Percentiles rank a stretch among this genome's conserved stretches.
These are phyloP conservation scores for Diaporthe destruens DNA, from an alignment of 2,329 filamentous ascomycete genomes.

Conservation along the genomic window DNA sequence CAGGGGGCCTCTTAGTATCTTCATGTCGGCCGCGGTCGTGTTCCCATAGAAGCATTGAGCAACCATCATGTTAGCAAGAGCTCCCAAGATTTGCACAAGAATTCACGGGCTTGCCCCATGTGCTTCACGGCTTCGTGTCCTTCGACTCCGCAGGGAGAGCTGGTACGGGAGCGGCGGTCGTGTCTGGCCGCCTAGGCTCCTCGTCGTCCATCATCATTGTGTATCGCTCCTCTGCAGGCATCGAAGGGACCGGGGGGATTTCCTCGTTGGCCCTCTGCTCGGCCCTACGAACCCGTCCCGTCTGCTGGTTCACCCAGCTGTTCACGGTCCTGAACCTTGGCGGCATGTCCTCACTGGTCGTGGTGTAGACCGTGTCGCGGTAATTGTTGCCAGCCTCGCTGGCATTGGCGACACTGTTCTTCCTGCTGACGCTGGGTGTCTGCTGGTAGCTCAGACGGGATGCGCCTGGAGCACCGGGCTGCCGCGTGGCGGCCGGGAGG, in stretches of 20 bases:
- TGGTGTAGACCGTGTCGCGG: constrained; percentile 66
- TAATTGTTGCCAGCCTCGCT: constrained; percentile 51
- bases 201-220: constrained; percentile 66
- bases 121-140: constrained; percentile 16
- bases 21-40: constrained; percentile 21
- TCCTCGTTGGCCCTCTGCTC: constrained; percentile 54
- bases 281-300: constrained; percentile 63
- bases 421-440: constrained; percentile 39
- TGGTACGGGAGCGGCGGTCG: constrained; percentile 2
- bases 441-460: constrained; percentile 29
- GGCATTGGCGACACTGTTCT: constrained; percentile 48
- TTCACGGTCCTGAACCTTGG: constrained; percentile 69
- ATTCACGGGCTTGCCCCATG: background rate
- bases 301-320: constrained; percentile 76
- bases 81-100: background rate
- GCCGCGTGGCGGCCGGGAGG: constrained; percentile 46
- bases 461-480: constrained; percentile 35
- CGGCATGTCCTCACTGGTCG: constrained; percentile 65
- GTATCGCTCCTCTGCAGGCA: constrained; percentile 61
- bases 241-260: constrained; percentile 56
- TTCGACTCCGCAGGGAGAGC: constrained; percentile 8
- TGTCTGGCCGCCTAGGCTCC: constrained; percentile 54
- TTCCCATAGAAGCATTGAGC: background rate
- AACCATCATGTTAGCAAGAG: constrained; percentile 2
- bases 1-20: constrained; percentile 36